These are phyloP conservation scores for Hemisphaericaspora subhashii DNA, from an alignment of 1,139 yeast genomes.

Conservation along the genomic window DNA sequence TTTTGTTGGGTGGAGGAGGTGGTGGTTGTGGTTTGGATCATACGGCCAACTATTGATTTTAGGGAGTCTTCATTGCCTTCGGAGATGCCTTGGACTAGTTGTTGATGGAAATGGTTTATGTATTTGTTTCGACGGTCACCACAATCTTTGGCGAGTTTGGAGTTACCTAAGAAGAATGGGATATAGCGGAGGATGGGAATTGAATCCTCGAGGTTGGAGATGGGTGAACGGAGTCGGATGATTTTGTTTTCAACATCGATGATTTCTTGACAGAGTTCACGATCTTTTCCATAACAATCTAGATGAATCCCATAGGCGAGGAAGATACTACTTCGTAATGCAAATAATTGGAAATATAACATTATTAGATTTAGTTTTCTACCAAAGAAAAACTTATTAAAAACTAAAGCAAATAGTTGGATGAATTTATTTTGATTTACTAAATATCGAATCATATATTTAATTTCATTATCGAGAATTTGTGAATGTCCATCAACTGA, in stretches of 20 bases:
- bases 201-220: slow-evolving; percentile 62
- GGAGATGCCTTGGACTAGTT: slow-evolving; percentile 12
- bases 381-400: no score
- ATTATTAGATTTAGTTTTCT: no score
- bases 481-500: slow-evolving; percentile 42
- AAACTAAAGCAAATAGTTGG: no score
- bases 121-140: slow-evolving; percentile 50
- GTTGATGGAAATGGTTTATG: slow-evolving; percentile 39
- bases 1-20: no score
- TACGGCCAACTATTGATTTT: slow-evolving; percentile 46
- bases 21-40: no score
- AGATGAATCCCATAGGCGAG: slow-evolving; percentile 62
- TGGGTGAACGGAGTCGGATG: slow-evolving; percentile 61
- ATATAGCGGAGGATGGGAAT: slow-evolving; percentile 50
- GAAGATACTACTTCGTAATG: slow-evolving; percentile 55
- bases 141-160: slow-evolving; percentile 34
- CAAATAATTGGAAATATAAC: slow-evolving; percentile 50
- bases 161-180: slow-evolving; percentile 29
- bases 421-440: slow-evolving; percentile 20
- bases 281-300: slow-evolving; percentile 42
- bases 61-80: slow-evolving; percentile 16
- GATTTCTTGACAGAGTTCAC: slow-evolving; percentile 50
- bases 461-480: slow-evolving; percentile 11
- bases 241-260: slow-evolving; percentile 64
- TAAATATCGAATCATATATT: slow-evolving; percentile 25